Evolutionary conservation across 352 stramenopile species (phyloP).

Genomic region (Globisporangium heterothallicum): DNA sequence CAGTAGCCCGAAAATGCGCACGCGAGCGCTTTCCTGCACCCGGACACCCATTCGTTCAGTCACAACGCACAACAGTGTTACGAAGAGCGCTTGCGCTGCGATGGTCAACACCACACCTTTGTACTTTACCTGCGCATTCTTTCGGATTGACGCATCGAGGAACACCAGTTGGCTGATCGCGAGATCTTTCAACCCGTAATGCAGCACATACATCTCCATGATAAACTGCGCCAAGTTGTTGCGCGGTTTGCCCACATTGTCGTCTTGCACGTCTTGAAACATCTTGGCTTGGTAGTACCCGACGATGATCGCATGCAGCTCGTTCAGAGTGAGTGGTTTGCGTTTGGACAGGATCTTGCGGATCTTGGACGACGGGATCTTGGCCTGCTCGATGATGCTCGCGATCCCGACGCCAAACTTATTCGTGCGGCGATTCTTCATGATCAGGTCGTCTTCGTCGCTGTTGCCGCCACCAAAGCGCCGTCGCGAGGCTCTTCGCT

Average conservation of each 20-base stretch:
- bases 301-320: slow-evolving; percentile 69
- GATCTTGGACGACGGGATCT: slow-evolving; percentile 64
- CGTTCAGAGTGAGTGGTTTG: slow-evolving; percentile 63
- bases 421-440: slow-evolving; percentile 56
- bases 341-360: slow-evolving; percentile 71
- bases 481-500: slow-evolving; percentile 19
- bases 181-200: slow-evolving; percentile 76
- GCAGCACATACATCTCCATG: slow-evolving; percentile 79
- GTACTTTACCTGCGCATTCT: slow-evolving; percentile 36
- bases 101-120: background rate
- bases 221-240: slow-evolving; percentile 71
- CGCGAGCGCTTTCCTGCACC: slow-evolving; percentile 51
- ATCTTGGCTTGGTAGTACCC: slow-evolving; percentile 81
- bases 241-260: slow-evolving; percentile 45
- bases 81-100: too few species aligned
- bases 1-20: slow-evolving; percentile 63
- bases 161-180: slow-evolving; percentile 78
- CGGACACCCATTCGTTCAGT: too few species aligned
- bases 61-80: too few species aligned
- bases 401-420: slow-evolving; percentile 70
- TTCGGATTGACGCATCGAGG: slow-evolving; percentile 67
- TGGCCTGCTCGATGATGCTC: slow-evolving; percentile 69
- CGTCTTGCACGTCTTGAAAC: slow-evolving; percentile 72
- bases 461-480: slow-evolving; percentile 16
- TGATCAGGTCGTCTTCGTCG: slow-evolving; percentile 41